A percentile compares a stretch with the other conserved stretches of the same genome.
phyloP scores from a whole-genome alignment of 192 early-diverging fungal genomes.

The Entomortierella chlamydospora region DNA sequence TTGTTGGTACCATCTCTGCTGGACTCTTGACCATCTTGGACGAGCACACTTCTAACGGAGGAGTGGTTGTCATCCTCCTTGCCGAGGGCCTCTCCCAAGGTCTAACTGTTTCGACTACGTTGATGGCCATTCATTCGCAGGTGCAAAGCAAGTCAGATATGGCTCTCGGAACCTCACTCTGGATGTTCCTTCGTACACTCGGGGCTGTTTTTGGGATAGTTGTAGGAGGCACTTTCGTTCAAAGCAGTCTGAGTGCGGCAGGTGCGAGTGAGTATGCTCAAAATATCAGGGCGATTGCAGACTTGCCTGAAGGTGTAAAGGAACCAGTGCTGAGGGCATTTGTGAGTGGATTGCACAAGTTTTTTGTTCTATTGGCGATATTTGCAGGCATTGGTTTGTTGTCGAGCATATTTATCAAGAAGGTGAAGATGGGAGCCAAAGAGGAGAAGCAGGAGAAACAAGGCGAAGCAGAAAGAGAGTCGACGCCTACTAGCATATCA shows the following conservation, averaged over 20 bases:
- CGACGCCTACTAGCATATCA: no score
- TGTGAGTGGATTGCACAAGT: conserved; percentile 59
- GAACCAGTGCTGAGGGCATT: conserved; percentile 60
- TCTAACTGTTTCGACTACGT: conserved; percentile 1
- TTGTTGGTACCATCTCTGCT: not conserved
- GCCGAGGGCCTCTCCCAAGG: conserved; percentile 10
- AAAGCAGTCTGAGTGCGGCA: conserved; percentile 18
- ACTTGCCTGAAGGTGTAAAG: conserved; percentile 38
- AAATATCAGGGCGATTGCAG: conserved; percentile 24
- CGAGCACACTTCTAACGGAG: conserved; percentile 16
- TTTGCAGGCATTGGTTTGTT: conserved; percentile 60
- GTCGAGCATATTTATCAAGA: conserved; percentile 57
- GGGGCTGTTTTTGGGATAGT: conserved; percentile 65
- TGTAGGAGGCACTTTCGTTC: conserved; percentile 62
- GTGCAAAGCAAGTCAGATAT: conserved; percentile 14
- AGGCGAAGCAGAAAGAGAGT: no score
- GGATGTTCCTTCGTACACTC: conserved; percentile 55
- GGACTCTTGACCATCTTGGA: conserved; percentile 28
- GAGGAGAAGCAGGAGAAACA: not conserved
- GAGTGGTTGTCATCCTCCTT: conserved; percentile 5
- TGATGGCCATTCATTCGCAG: conserved; percentile 16
- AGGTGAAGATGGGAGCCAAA: conserved; percentile 18
- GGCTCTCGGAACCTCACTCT: conserved; percentile 39
- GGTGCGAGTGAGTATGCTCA: conserved; percentile 24
- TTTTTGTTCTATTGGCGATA: conserved; percentile 62